Conservation (phyloP, 495 filamentous ascomycete species). For the Amorphotheca resinae region DNA sequence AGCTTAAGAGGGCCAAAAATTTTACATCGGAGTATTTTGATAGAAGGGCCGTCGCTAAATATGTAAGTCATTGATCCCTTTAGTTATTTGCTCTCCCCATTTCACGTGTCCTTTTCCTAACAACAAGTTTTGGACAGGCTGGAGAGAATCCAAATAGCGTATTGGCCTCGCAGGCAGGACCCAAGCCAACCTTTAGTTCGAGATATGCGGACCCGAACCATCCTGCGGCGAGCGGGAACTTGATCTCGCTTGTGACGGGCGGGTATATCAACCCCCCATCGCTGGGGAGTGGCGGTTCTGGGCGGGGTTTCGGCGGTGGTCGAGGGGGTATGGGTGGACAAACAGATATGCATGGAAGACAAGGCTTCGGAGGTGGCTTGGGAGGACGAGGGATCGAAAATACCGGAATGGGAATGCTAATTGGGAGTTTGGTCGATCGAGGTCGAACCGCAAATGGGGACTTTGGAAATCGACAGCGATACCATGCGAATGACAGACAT, state of each 20-base stretch:
- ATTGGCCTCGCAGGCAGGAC: slow-evolving; percentile 10
- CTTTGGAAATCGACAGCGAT: neutral
- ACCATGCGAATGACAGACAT: neutral
- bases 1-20: slow-evolving; percentile 25
- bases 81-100: neutral
- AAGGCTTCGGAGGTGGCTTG: neutral
- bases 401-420: neutral
- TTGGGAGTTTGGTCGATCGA: neutral
- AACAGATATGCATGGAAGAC: neutral
- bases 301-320: neutral
- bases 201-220: slow-evolving; percentile 36
- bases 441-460: too few relatives aligned
- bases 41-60: slow-evolving; percentile 33
- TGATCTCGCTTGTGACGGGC: slow-evolving; percentile 31
- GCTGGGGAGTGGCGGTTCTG: neutral
- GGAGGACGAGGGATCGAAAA: neutral
- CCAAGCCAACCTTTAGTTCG: slow-evolving; percentile 29
- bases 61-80: slow-evolving; percentile 23
- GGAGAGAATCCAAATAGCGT: slow-evolving; percentile 25
- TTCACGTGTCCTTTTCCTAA: neutral
- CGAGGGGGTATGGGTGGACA: neutral
- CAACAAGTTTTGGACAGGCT: neutral
- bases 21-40: slow-evolving; percentile 42
- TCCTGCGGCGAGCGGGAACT: slow-evolving; percentile 28
- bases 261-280: slow-evolving; percentile 22